Evolutionary conservation across 352 stramenopile genomes (phyloP).

Genomic region (Salisapilia sapeloensis): DNA sequence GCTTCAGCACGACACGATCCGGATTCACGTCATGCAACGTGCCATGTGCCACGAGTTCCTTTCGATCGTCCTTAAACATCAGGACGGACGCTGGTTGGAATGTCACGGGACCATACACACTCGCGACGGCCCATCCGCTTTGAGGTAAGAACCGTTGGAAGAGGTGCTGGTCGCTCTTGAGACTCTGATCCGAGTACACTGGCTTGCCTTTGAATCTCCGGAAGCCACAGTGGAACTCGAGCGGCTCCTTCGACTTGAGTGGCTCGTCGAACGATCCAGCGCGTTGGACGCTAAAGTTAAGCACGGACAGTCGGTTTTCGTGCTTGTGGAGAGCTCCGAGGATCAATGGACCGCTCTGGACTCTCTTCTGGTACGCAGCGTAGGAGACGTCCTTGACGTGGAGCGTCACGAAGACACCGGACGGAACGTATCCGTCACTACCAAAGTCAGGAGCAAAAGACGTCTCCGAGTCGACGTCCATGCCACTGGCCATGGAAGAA

Average conservation of each 20-base stretch:
- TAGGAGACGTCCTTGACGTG: constrained; percentile 57
- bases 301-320: constrained; percentile 95
- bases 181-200: constrained; percentile 94
- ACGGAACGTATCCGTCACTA: constrained; percentile 78
- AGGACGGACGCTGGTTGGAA: constrained; percentile 93
- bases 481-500: constrained; percentile 31
- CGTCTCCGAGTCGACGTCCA: constrained; percentile 58
- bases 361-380: constrained; percentile 26
- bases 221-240: constrained; percentile 95
- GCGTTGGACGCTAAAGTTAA: constrained; percentile 94
- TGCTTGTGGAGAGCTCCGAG: constrained; percentile 86
- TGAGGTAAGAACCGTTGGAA: constrained; percentile 95
- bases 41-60: constrained; percentile 87
- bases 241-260: constrained; percentile 92
- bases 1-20: constrained; percentile 96
- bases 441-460: constrained; percentile 37
- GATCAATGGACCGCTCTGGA: constrained; percentile 42
- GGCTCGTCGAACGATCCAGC: constrained; percentile 60
- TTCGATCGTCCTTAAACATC: constrained; percentile 76
- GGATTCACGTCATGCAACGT: constrained; percentile 93
- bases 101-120: constrained; percentile 87
- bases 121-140: constrained; percentile 80
- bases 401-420: constrained; percentile 87
- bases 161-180: constrained; percentile 98
- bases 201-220: constrained; percentile 85